Evolutionary conservation across 2,329 filamentous ascomycete species (phyloP).

Genomic region (Keithomyces neogunnii): DNA sequence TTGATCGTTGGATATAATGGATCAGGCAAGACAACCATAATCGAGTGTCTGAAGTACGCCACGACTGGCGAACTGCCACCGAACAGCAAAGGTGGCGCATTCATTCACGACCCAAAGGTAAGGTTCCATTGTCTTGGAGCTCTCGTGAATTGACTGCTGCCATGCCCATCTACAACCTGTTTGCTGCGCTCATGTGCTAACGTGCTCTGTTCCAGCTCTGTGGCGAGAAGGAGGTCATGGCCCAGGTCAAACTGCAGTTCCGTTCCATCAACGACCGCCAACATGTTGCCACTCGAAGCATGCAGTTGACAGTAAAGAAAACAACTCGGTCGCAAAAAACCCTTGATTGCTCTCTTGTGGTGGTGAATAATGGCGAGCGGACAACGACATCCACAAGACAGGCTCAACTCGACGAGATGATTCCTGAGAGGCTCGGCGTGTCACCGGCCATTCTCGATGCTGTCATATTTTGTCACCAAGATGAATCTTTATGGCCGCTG

Average conservation of each 20-base stretch:
- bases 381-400: constrained; percentile 71
- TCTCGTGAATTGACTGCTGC: background rate
- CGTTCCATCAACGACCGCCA: constrained; percentile 66
- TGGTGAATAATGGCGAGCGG: constrained; percentile 71
- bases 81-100: constrained; percentile 83
- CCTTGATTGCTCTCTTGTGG: constrained; percentile 69
- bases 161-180: background rate
- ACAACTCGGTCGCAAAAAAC: constrained; percentile 68
- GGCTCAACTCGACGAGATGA: constrained; percentile 71
- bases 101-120: constrained; percentile 94
- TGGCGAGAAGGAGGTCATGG: constrained; percentile 80
- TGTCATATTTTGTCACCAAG: constrained; percentile 98
- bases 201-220: constrained; percentile 42
- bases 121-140: background rate
- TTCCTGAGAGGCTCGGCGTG: constrained; percentile 82
- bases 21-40: constrained; percentile 97
- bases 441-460: constrained; percentile 83
- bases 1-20: constrained; percentile 97
- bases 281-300: constrained; percentile 74
- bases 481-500: constrained; percentile 95
- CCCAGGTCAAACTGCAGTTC: constrained; percentile 87
- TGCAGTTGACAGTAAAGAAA: constrained; percentile 85
- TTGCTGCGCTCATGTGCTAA: constrained; percentile 6
- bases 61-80: constrained; percentile 90
- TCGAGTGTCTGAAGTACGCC: constrained; percentile 96